These are phyloP conservation scores for Orbilia brochopaga DNA, from an alignment of 2,329 filamentous ascomycete species.

Conservation along the genomic window DNA sequence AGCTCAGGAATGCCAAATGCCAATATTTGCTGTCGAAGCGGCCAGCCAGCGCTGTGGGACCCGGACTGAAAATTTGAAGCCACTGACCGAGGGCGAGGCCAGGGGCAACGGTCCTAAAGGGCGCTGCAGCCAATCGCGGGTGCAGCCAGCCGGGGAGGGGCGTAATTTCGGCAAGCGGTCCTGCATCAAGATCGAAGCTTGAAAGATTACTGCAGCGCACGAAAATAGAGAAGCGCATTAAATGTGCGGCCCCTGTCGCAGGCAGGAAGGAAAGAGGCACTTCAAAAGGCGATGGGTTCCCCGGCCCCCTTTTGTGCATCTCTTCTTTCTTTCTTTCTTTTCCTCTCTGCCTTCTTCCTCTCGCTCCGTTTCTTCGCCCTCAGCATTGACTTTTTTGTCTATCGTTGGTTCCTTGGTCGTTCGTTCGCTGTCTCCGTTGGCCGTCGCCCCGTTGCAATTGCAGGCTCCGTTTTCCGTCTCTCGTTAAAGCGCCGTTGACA, in stretches of 20 bases:
- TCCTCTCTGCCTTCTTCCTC: conserved; percentile 18
- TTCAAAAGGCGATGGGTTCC: conserved; percentile 29
- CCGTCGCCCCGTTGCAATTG: not conserved
- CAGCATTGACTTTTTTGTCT: conserved; percentile 7
- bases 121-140: conserved; percentile 25
- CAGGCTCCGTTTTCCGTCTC: conserved; percentile 1
- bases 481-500: not conserved
- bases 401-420: conserved; percentile 6
- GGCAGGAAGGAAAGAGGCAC: not conserved
- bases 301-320: conserved; percentile 12
- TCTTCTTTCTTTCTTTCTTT: conserved; percentile 34
- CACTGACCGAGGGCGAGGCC: not conserved
- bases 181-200: conserved; percentile 3
- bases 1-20: no score
- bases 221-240: not conserved
- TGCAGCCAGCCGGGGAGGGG: conserved; percentile 9
- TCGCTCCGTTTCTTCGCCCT: conserved; percentile 11
- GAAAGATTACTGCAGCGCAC: no score
- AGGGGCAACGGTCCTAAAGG: not conserved
- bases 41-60: no score
- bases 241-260: not conserved
- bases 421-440: conserved; percentile 26
- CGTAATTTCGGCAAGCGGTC: conserved; percentile 45
- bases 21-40: no score
- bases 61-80: no score